Evolutionary conservation across 805 yeast genomes (phyloP), one percentile per base, ranked within the genome.

Genomic region (Wickerhamomyces kurtzmanii): DNA sequence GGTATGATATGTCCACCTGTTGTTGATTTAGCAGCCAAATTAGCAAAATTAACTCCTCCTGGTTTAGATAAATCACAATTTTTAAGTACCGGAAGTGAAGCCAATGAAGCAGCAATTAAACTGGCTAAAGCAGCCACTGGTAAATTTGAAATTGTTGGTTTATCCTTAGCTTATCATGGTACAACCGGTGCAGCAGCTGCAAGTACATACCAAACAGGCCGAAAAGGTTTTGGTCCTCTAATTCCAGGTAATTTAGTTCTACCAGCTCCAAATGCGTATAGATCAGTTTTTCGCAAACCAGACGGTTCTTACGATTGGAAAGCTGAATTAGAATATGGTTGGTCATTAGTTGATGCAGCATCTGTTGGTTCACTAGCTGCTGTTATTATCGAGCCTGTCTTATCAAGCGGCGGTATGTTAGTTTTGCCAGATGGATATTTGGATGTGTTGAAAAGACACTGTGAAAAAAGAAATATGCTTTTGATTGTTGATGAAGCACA

Each of bases 401-500:
- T 67, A 45, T 55, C 71, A 9, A 69, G 65, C 40, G 72, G 72
- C 26, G 74, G 72, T 31, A 67, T 55, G 71, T 59, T 43, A 61
- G 68, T 17, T 38, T 61, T 22, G 36, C 65, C 34, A 41, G 50
- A 32, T 56, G 51, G 51, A 16, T 49, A 47, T 23, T 18, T 47
- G 29, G 30, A 42, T 28, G 48, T 39, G 23, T 32, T 49, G 38
- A 42, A 47, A 19, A 19, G 16, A 13, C 49, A 46, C 13, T 48
- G 53, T 31, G 46, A 47, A 26, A 57, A 60, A 34, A 52, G 66
- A 41, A 66, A 59, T 12, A 55, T 65, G 36, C 54, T 68, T 30
- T 48, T 68, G 54, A 68, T 68, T 36, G 65, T 68, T 5, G 75
- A 68, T 37, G 75, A 68, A 45, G 73, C 68, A 18, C 72, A 66